These are phyloP conservation scores for Geranomyces michiganensis DNA, from an alignment of 192 early-diverging fungal species.

Conservation along the genomic window DNA sequence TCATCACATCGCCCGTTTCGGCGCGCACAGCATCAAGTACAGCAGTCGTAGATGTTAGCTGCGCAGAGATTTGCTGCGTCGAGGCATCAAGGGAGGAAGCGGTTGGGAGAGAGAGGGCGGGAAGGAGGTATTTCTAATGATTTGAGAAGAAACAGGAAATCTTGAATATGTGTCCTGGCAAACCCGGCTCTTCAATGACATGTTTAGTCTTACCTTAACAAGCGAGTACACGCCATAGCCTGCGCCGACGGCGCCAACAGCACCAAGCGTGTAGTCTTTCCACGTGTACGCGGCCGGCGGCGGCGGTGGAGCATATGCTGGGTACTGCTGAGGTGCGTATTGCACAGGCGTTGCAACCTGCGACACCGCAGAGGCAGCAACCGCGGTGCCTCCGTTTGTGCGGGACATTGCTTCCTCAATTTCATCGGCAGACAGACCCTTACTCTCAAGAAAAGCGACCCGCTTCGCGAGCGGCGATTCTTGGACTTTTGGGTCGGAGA, in stretches of 20 bases:
- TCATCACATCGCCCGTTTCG: constrained; percentile 65
- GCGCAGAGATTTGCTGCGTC: constrained; percentile 60
- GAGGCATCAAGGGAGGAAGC: constrained; percentile 21
- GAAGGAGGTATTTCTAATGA: constrained; percentile 38
- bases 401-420: constrained; percentile 77
- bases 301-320: constrained; percentile 14
- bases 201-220: constrained; percentile 63
- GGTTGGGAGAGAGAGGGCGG: constrained; percentile 32
- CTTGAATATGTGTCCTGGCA: neutral
- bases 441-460: constrained; percentile 93
- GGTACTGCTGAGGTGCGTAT: constrained; percentile 7
- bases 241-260: constrained; percentile 82
- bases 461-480: constrained; percentile 85
- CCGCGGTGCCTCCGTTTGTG: constrained; percentile 14
- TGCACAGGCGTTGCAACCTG: neutral
- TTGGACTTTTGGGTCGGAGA: constrained; percentile 91
- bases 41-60: constrained; percentile 71
- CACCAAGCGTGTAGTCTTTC: constrained; percentile 92
- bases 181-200: neutral
- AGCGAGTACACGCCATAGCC: constrained; percentile 83
- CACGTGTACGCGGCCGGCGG: constrained; percentile 64
- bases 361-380: constrained; percentile 9
- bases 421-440: constrained; percentile 89
- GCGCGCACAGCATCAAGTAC: constrained; percentile 72
- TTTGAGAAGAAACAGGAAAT: neutral